These are phyloP conservation scores for Endoconidiophora polonica DNA, from an alignment of 2,329 filamentous ascomycete genomes.

Conservation along the genomic window DNA sequence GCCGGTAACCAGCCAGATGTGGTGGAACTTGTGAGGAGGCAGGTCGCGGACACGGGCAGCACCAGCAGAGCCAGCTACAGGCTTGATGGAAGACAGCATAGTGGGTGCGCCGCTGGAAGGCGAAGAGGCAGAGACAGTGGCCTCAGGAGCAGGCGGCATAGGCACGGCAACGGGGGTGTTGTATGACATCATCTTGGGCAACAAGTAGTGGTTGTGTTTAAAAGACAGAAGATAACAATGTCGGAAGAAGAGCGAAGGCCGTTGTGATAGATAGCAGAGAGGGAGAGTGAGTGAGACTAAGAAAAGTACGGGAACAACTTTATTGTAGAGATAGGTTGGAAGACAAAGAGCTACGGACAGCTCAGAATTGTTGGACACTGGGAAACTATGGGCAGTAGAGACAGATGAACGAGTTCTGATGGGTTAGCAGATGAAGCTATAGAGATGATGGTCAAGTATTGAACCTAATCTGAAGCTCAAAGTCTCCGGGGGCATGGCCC, in stretches of 20 bases:
- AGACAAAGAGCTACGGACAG: neutral
- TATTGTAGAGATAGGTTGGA: neutral
- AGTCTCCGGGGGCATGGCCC: neutral
- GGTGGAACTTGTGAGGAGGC: constrained; percentile 29
- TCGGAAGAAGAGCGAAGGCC: neutral
- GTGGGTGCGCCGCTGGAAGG: constrained; percentile 16
- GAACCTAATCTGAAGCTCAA: neutral
- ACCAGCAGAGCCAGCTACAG: neutral
- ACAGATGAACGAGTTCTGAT: neutral
- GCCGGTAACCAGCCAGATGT: constrained; percentile 69
- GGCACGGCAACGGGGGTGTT: constrained; percentile 27
- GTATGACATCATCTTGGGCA: constrained; percentile 33
- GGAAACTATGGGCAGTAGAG: neutral
- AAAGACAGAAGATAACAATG: neutral
- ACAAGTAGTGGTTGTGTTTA: neutral
- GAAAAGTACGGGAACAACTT: neutral
- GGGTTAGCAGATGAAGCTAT: neutral
- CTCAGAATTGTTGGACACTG: neutral
- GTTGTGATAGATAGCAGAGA: constrained; percentile 4
- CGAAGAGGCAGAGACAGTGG: constrained; percentile 14
- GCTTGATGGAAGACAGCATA: constrained; percentile 8
- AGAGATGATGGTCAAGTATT: neutral
- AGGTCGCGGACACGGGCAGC: constrained; percentile 7
- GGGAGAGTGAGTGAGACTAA: constrained; percentile 11
- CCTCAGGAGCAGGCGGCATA: constrained; percentile 7